phyloP scores from a whole-genome alignment of 2,329 filamentous ascomycete genomes.

The Boeremia exigua region DNA sequence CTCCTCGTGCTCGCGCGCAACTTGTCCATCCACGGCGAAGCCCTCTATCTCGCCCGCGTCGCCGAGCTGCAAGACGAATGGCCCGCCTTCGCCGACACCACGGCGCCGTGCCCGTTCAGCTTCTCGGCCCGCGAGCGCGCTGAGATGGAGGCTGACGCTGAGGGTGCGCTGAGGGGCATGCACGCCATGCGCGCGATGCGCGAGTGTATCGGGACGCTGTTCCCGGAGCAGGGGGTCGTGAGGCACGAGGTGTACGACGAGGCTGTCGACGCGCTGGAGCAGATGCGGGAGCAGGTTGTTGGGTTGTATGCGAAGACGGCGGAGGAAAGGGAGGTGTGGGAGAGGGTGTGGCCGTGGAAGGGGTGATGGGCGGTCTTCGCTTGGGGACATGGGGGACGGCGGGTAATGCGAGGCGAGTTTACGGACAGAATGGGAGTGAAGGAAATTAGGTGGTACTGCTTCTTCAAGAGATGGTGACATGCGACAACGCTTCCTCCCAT shows the following conservation, averaged over 20 bases:
- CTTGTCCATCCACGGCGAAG: slow-evolving; percentile 46
- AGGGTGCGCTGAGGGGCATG: slow-evolving; percentile 35
- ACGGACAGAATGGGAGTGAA: too few species aligned
- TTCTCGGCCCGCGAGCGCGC: slow-evolving; percentile 31
- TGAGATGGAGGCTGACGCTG: slow-evolving; percentile 31
- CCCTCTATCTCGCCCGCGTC: slow-evolving; percentile 31
- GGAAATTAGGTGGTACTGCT: too few species aligned
- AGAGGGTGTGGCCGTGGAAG: slow-evolving; percentile 11
- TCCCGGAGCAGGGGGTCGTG: slow-evolving; percentile 34
- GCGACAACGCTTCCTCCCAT: too few species aligned
- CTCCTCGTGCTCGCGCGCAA: slow-evolving; percentile 43
- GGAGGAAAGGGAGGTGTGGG: slow-evolving; percentile 29
- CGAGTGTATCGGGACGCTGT: slow-evolving; percentile 33
- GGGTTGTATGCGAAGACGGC: slow-evolving; percentile 24
- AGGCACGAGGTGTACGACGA: slow-evolving; percentile 33
- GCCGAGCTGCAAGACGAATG: slow-evolving; percentile 37
- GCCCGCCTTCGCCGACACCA: slow-evolving; percentile 26
- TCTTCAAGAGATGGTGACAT: too few species aligned
- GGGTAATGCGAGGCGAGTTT: too few species aligned
- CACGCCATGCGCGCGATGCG: slow-evolving; percentile 34
- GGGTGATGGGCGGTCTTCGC: too few species aligned
- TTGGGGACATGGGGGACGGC: too few species aligned
- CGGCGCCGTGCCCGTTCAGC: slow-evolving; percentile 24
- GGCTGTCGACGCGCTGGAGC: slow-evolving; percentile 28
- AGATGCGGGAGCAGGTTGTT: slow-evolving; percentile 36